Base-by-base conservation (phyloP, 495 filamentous ascomycete species). In the Penicillium subrubescens region DNA sequence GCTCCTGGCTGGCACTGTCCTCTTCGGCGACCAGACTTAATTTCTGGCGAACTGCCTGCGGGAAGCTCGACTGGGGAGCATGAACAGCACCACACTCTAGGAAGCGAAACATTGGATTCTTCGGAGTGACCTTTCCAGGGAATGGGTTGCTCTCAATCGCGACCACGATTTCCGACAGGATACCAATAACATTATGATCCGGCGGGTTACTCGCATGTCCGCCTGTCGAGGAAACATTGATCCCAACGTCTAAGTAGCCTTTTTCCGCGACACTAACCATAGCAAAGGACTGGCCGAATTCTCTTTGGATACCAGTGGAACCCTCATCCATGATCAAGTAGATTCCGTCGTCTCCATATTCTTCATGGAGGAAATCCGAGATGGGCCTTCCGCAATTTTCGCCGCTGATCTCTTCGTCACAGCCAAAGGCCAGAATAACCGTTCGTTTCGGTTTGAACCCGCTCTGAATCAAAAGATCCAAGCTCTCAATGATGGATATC, bases 401-500 rank as follows among this genome's bases (percentile, higher is more conserved):
- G 2, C 86, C 86, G 8, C 76, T 79, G 41, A 82, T 82, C 67
- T 89, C 87, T 75, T 90, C 86, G 59, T 90, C 87, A 51, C 86
- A 89, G 8, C 87, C 87, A 66, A 88, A 88, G 0, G 78, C 80
- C 3, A 89, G 71, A 31, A 90, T 62, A 14, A 89, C 65, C 0
- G 86, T 87, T 41, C 87, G 74, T 66, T 78, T 79, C 2, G 87
- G 87, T 25, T 74, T 62, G 60, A 82, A 90, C 5, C 73, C 75
- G 21, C 79, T 79, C 19, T 81, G 77, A 11, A 88, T 75, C 6
- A 89, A 72, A 15, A 82, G 78, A 68, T 89, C 86, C 25, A 89
- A 67, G 0, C 82, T 80, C 63, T 84, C 83, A 70, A 90, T 70
- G 21, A 84, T 75, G 5, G 79, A 84, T 27, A 88, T 83, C 8